Evolutionary conservation across 345 rosid genomes (phyloP), one percentile per base, ranked within the genome.

Genomic region (Atalantia buxifolia): DNA sequence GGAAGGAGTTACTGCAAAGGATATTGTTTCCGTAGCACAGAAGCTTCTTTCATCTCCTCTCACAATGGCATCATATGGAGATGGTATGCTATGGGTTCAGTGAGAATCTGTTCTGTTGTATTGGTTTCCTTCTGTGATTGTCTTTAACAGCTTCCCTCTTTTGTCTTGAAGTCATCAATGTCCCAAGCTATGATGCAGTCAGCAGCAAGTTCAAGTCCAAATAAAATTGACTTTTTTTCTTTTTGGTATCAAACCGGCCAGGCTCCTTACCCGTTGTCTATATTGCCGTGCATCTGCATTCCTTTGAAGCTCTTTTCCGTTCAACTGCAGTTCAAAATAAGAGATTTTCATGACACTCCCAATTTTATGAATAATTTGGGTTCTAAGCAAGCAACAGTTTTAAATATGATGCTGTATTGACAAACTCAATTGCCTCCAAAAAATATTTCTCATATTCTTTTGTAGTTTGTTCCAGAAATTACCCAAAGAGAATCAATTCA

Each of bases 41-140:
- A 88, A 85, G 86, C 85, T 95, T 66, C 74, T 91, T 25, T 86
- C 95, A 12, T 91, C 97, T 27, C 95, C 97, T 53, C 87, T 96
- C 69, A 91, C 99, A 4, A 90, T 96, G 98, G 98, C 97, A n/a
- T 83, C 99, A n/a, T 87, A 88, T 25, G 97, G 97, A 80, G 91
- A 94, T 27, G 99, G 99, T 94, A 92, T 67, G 42, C 48, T 55
- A 27, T 24, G 59, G 36, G 38, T 63, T 28, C 38, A n/a, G 5
- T 36, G 61, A 65, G 13, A 61, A 13, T 28, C 38, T 62, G 10
- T 73, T 19, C 14, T 42, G 59, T 30, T 55, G 72, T 36, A 57
- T 59, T 57, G 57, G 22, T 65, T 5, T 48, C 64, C 71, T n/a
- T 31, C 60, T 21, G 18, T 65, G 22, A 69, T 77, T 48, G 40